phyloP scores from a whole-genome alignment of 2,329 filamentous ascomycete species.

The Epichloe aotearoae region DNA sequence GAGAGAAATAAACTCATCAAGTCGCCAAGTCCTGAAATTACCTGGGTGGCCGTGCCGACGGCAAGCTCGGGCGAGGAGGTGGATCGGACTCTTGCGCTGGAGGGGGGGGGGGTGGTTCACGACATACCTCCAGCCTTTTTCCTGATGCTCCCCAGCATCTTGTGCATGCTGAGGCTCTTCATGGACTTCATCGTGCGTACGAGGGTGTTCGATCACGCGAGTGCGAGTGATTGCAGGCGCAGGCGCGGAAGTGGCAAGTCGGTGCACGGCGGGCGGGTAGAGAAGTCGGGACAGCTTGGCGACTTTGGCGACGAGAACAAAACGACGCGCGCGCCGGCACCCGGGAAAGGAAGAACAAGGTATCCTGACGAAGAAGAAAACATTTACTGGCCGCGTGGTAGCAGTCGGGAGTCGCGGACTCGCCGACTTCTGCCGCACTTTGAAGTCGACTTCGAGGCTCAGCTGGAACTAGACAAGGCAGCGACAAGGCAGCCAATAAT shows the following conservation, averaged over 20 bases:
- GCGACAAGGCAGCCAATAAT: neutral
- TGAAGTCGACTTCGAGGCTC: neutral
- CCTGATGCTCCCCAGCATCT: conserved; percentile 42
- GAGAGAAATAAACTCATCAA: neutral
- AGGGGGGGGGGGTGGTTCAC: neutral
- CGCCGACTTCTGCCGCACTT: neutral
- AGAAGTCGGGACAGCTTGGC: neutral
- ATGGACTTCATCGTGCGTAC: conserved; percentile 25
- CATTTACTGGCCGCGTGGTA: neutral
- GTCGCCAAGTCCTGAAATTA: neutral
- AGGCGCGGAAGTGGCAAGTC: neutral
- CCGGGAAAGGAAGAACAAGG: neutral
- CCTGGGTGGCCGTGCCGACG: neutral
- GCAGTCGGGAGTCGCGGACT: neutral
- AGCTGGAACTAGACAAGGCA: no score
- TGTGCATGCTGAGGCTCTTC: conserved; percentile 43
- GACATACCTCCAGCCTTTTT: conserved; percentile 26
- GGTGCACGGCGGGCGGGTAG: no score
- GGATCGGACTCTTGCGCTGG: neutral
- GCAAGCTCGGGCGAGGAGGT: neutral
- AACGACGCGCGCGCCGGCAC: neutral
- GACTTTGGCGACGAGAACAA: neutral
- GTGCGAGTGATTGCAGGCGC: neutral
- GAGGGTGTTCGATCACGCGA: neutral
- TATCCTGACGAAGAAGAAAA: no score